Evolutionary conservation across 139 green algal species (phyloP).

Genomic region (Trebouxia sp.): DNA sequence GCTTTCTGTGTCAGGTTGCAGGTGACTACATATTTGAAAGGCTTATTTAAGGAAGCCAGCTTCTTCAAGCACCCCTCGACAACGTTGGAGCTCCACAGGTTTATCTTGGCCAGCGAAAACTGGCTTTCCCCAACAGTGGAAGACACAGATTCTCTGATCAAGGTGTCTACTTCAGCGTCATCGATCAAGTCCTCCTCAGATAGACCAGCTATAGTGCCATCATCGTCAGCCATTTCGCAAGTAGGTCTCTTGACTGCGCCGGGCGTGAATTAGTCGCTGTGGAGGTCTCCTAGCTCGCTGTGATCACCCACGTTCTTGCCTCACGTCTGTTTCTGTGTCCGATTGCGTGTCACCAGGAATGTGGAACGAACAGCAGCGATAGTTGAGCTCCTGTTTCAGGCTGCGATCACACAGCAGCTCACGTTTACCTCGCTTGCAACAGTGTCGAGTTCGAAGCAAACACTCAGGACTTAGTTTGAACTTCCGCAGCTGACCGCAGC

Average conservation of each 20-base stretch:
- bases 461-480: no score
- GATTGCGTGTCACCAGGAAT: background rate
- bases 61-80: slow-evolving; percentile 82
- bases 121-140: slow-evolving; percentile 64
- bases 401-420: no score
- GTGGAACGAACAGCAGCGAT: no score
- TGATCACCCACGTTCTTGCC: background rate
- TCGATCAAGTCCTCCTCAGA: slow-evolving; percentile 82
- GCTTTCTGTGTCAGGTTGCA: slow-evolving; percentile 82
- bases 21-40: slow-evolving; percentile 76
- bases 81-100: slow-evolving; percentile 73
- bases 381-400: no score
- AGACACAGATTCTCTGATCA: slow-evolving; percentile 56
- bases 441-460: no score
- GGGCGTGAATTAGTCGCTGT: background rate
- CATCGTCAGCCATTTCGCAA: slow-evolving; percentile 43
- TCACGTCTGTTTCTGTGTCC: background rate
- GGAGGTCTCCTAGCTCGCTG: background rate
- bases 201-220: slow-evolving; percentile 32
- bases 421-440: no score
- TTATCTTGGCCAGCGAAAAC: slow-evolving; percentile 74
- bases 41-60: slow-evolving; percentile 75
- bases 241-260: background rate
- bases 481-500: no score
- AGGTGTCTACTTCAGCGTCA: slow-evolving; percentile 82